Evolutionary conservation across 352 stramenopile species (phyloP), one percentile per base, ranked within the genome.

Genomic region (Phytopythium cucurbitacearum): DNA sequence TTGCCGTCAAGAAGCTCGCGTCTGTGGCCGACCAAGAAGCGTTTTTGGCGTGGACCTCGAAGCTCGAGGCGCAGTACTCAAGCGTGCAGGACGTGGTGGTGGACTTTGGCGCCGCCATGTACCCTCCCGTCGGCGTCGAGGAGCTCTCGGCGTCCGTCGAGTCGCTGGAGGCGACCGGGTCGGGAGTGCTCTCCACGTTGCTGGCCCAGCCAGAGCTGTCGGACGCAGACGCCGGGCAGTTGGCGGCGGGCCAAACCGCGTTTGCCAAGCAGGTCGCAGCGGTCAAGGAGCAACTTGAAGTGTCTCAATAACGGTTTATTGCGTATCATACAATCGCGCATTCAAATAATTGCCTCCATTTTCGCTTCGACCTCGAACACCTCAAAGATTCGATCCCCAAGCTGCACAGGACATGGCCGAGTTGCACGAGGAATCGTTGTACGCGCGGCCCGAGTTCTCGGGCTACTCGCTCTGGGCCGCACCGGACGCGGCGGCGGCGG

Each of bases 91-190:
- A 87, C 48, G 72, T 70, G 2, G 66, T 94, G 41, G 82, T 94
- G 40, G 84, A 94, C 63, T 74, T 94, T 59, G 82, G 84, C 38
- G 84, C 84, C n/a, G 84, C 83, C 33, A 34, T 92, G 60, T 89
- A 87, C 56, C 84, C 84, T 37, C 84, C 84, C 4, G 73, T 92
- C 50, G 80, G 83, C 40, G 67, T 72, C 0, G 77, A 87, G 7
- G 80, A 89, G 49, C 58, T 92, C 41, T 35, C 53, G 33, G 60
- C 58, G 7, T 67, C 73, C 33, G 55, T 91, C 21, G 53, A 40
- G 9, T 50, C 59, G 40, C 49, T 78, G 5, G 71, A 87, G 40
- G 51, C 38, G 0, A 66, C 63, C 3, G 69, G 65, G 21, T 57
- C 62, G 32, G 59, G 50, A 21, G 80, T 83, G 52, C 43, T 91